Conservation (phyloP, 2,329 filamentous ascomycete genomes). For the Alternaria longipes region DNA sequence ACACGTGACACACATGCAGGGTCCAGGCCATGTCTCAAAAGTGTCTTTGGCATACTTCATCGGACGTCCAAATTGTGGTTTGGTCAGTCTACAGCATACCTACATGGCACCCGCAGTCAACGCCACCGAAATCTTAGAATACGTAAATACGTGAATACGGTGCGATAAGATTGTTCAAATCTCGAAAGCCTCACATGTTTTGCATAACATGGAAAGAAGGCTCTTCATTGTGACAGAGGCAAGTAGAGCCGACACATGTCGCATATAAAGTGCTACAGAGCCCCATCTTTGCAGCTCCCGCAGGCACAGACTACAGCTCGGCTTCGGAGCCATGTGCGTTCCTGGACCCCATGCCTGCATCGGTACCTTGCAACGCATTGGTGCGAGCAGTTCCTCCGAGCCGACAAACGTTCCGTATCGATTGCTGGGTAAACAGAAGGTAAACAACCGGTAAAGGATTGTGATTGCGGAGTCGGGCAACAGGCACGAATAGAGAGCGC, state of each 20-base stretch:
- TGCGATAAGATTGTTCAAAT: neutral
- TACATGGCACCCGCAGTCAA: neutral
- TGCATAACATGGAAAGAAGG: neutral
- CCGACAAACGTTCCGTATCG: constrained; percentile 1
- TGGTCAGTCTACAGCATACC: neutral
- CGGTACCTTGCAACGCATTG: constrained; percentile 9
- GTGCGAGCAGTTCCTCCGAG: constrained; percentile 12
- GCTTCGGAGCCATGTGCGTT: neutral
- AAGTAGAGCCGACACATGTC: constrained; percentile 3
- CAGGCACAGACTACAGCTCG: neutral
- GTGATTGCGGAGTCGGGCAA: constrained; percentile 7
- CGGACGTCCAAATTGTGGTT: neutral
- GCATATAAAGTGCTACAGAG: constrained; percentile 1
- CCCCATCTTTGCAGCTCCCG: neutral
- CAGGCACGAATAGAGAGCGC: neutral
- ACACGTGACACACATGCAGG: constrained; percentile 24
- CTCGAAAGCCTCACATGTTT: neutral
- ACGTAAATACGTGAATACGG: neutral
- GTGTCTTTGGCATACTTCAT: neutral
- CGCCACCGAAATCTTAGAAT: neutral
- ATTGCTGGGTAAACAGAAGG: constrained; percentile 11
- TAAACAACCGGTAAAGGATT: constrained; percentile 2
- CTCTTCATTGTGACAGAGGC: neutral
- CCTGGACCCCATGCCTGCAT: constrained; percentile 5
- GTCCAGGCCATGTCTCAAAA: neutral